These are phyloP conservation scores for Porcisia deanei DNA, from an alignment of 208 protist species.

Conservation along the genomic window DNA sequence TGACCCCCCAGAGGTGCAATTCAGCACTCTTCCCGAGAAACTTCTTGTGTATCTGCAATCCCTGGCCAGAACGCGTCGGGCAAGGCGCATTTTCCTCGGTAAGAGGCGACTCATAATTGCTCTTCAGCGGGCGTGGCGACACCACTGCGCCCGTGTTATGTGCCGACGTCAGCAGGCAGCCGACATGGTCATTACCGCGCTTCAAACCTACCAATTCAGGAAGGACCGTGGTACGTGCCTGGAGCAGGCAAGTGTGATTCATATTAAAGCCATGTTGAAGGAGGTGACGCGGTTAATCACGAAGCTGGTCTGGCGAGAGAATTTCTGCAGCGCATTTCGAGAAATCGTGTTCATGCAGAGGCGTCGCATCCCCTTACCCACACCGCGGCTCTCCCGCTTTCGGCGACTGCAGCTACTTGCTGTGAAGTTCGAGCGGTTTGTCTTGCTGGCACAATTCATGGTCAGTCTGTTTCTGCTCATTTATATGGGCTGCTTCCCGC, in stretches of 20 bases:
- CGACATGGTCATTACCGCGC: conserved; percentile 10
- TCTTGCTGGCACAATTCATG: conserved; percentile 50
- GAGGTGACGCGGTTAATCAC: conserved; percentile 54
- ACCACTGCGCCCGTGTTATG: background rate
- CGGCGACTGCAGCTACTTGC: conserved; percentile 26
- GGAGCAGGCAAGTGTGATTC: conserved; percentile 21
- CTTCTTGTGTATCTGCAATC: conserved; percentile 22
- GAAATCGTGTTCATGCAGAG: conserved; percentile 47
- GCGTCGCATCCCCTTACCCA: conserved; percentile 11
- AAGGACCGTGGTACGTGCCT: conserved; percentile 2
- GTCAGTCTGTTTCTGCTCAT: conserved; percentile 58
- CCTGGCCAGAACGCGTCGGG: conserved; percentile 9
- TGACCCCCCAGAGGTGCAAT: background rate
- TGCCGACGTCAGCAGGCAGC: conserved; percentile 11
- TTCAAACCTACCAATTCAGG: conserved; percentile 13
- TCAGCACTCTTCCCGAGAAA: conserved; percentile 9
- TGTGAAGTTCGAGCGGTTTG: conserved; percentile 14
- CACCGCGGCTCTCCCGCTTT: conserved; percentile 14
- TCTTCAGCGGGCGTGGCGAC: conserved; percentile 24
- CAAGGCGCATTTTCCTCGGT: background rate
- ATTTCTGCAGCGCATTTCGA: conserved; percentile 69
- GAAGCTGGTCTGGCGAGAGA: conserved; percentile 71
- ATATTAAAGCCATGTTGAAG: conserved; percentile 24
- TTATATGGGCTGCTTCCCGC: conserved; percentile 55
- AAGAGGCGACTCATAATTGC: background rate